phyloP scores from a whole-genome alignment of 2,329 filamentous ascomycete genomes.

The Triangularia verruculosa region DNA sequence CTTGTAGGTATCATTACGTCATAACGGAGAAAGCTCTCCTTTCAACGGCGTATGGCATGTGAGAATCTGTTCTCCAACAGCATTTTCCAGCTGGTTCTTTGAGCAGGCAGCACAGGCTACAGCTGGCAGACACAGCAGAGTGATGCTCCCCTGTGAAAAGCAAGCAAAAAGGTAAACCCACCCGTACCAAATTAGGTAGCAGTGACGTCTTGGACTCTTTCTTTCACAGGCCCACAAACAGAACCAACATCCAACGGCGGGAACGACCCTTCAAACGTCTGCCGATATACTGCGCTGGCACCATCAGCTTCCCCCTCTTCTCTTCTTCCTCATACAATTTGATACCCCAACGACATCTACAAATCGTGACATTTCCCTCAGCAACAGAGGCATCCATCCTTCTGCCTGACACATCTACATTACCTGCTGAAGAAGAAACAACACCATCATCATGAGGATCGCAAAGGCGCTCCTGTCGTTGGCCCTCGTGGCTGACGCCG shows the following conservation, averaged over 20 bases:
- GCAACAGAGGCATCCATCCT: background rate
- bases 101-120: background rate
- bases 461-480: slow-evolving; percentile 66
- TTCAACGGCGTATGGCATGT: background rate
- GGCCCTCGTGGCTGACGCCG: slow-evolving; percentile 67
- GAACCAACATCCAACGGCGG: background rate
- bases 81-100: background rate
- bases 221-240: background rate
- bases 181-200: slow-evolving; percentile 8
- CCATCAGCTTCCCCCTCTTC: background rate
- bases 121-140: background rate
- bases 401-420: background rate
- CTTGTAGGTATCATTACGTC: background rate
- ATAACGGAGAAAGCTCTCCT: background rate
- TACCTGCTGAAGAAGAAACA: background rate
- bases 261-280: background rate
- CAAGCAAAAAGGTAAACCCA: background rate
- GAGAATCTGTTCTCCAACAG: background rate
- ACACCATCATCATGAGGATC: slow-evolving; percentile 68
- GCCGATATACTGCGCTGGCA: background rate
- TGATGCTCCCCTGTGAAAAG: background rate
- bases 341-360: slow-evolving; percentile 5
- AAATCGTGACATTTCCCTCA: background rate
- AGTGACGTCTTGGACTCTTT: slow-evolving; percentile 21
- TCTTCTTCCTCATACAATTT: background rate